Evolutionary conservation across 164 flowering plant genomes (phyloP), one percentile per base, ranked within the genome.

Genomic region (Cinnamomum chago): DNA sequence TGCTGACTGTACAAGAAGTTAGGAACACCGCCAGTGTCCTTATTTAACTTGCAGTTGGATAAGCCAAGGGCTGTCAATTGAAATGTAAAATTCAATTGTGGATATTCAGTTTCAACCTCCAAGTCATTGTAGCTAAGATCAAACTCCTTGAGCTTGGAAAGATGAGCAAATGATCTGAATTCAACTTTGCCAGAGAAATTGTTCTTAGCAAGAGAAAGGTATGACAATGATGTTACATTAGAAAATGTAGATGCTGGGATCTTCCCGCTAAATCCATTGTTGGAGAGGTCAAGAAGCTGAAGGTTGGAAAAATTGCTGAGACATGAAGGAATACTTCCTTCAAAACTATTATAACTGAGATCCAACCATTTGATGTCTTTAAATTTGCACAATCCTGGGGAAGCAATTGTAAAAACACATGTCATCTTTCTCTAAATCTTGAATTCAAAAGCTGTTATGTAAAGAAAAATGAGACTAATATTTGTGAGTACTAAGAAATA

Each of bases 331-430:
- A 74, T 23, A 12, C 28, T 67, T 3, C 66, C 76, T n/a, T 74
- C 40, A 20, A 74, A 68, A 4, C 6, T 23, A 66, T 74, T 68
- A 30, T 0, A 2, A 14, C 52, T 67, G 0, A 67, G 52, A 15
- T 74, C 76, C 35, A 74, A 66, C 35, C 58, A 51, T 11, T 33
- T 50, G n/a, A 74, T 65, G 67, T 68, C 33, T 22, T 68, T 7
- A n/a, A 74, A 3, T n/a, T 74, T 66, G 70, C 76, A 74, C 40
- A 74, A 52, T 23, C 71, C 71, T 74, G 64, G 40, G 65, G 17
- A 25, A 73, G 1, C n/a, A 60, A 18, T 18, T 60, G 47, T 1
- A 5, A 7, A 0, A 3, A 58, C 17, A 15, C 7, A 15, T 0
- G 7, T 58, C 13, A 58, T 58, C n/a, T 58, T 58, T 20, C 4